Evolutionary conservation across 495 filamentous ascomycete species (phyloP).

Genomic region (Penicillium goetzii): DNA sequence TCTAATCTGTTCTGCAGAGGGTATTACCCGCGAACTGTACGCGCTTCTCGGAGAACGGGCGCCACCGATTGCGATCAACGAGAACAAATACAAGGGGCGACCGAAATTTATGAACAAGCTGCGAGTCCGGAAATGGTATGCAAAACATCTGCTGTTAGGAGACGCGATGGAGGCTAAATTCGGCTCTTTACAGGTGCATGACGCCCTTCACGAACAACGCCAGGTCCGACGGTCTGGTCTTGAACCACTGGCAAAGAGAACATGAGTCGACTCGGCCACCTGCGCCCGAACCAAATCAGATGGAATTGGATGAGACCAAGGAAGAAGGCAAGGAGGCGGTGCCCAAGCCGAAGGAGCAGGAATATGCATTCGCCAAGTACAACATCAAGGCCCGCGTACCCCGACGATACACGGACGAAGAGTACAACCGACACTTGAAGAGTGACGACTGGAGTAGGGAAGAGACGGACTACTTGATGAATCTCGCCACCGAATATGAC

Average conservation of each 20-base stretch:
- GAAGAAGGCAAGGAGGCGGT: slow-evolving; percentile 41
- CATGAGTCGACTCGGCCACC: slow-evolving; percentile 44
- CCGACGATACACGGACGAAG: slow-evolving; percentile 74
- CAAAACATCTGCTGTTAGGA: not conserved
- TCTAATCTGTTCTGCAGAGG: slow-evolving; percentile 58
- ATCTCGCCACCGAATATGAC: slow-evolving; percentile 73
- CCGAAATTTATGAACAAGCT: slow-evolving; percentile 61
- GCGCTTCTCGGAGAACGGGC: slow-evolving; percentile 69
- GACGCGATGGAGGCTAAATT: slow-evolving; percentile 2
- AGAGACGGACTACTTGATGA: slow-evolving; percentile 89
- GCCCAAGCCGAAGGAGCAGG: slow-evolving; percentile 33
- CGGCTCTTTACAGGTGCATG: slow-evolving; percentile 45
- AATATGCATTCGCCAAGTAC: slow-evolving; percentile 72
- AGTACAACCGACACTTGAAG: slow-evolving; percentile 77
- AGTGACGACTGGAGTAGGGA: slow-evolving; percentile 82
- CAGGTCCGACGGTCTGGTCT: slow-evolving; percentile 56
- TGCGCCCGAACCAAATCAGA: slow-evolving; percentile 41
- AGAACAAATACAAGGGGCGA: slow-evolving; percentile 67
- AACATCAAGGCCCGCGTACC: slow-evolving; percentile 77
- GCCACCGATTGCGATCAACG: slow-evolving; percentile 68
- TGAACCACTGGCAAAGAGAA: slow-evolving; percentile 69
- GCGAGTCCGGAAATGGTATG: slow-evolving; percentile 58
- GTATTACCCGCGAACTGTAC: slow-evolving; percentile 69
- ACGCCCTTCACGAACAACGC: slow-evolving; percentile 63
- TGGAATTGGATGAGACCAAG: slow-evolving; percentile 33